phyloP scores from a whole-genome alignment of 306 rosid genomes.

The Trifolium repens region DNA sequence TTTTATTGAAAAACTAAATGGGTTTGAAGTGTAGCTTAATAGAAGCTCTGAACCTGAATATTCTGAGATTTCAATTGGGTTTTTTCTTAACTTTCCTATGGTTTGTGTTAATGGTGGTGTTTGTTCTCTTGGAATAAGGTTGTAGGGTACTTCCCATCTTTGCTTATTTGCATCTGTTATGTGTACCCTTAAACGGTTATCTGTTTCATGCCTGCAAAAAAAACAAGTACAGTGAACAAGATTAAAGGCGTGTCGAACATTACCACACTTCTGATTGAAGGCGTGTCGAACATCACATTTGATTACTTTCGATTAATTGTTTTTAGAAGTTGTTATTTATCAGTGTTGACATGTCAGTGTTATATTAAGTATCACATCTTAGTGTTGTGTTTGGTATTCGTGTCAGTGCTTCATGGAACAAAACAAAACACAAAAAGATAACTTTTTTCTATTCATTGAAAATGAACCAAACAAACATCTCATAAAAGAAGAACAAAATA shows the following conservation, averaged over 20 bases:
- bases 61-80: constrained; percentile 54
- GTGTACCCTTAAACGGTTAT: constrained; percentile 83
- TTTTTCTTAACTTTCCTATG: constrained; percentile 51
- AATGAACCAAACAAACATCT: not conserved
- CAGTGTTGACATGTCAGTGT: not conserved
- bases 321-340: too few relatives aligned
- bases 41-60: constrained; percentile 69
- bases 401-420: not conserved
- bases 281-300: not conserved
- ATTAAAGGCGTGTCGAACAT: not conserved
- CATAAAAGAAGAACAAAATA: not conserved
- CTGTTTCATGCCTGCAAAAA: constrained; percentile 72
- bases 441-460: not conserved
- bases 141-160: constrained; percentile 96
- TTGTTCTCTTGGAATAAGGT: constrained; percentile 73
- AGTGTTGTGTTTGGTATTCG: not conserved
- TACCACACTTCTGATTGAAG: too few relatives aligned
- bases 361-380: too few relatives aligned
- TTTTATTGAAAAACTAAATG: constrained; percentile 74
- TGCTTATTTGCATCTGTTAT: constrained; percentile 78
- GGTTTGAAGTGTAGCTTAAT: constrained; percentile 76
- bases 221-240: not conserved
- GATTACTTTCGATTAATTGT: too few relatives aligned
- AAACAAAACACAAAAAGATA: not conserved
- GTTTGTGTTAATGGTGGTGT: constrained; percentile 61